phyloP scores from a whole-genome alignment of 106 monocot species.

The Dendrobium nobile region DNA sequence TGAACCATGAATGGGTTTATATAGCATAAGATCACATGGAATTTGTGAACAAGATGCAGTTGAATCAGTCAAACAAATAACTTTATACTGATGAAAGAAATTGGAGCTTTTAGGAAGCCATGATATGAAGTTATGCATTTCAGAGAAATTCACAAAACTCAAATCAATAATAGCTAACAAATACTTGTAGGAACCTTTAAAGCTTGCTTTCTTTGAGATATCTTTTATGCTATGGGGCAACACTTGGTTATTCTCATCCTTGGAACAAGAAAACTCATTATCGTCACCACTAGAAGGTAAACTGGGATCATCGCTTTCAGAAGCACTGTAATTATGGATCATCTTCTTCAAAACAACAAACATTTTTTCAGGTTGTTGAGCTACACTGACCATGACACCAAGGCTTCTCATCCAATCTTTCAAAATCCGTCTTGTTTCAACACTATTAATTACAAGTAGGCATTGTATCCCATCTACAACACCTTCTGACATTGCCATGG shows the following conservation, averaged over 20 bases:
- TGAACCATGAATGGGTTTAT: conserved; percentile 78
- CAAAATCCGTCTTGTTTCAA: conserved; percentile 51
- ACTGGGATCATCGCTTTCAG: conserved; percentile 14
- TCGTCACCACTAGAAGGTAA: conserved; percentile 1
- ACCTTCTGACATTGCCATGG: conserved; percentile 11
- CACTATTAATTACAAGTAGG: conserved; percentile 31
- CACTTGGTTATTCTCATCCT: conserved; percentile 10
- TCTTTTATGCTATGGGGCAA: conserved; percentile 17
- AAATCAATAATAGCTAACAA: conserved; percentile 54
- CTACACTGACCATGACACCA: conserved; percentile 43
- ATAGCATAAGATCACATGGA: conserved; percentile 40
- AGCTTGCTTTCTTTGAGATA: conserved; percentile 8
- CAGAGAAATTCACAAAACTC: conserved; percentile 17
- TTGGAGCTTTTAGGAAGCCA: conserved; percentile 12
- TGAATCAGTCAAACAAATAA: conserved; percentile 49
- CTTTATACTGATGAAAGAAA: conserved; percentile 24
- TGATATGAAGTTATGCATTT: conserved; percentile 19
- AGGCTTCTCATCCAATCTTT: conserved; percentile 54
- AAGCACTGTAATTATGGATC: not conserved
- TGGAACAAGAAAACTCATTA: conserved; percentile 3
- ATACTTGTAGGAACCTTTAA: not conserved
- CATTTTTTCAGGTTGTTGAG: conserved; percentile 28
- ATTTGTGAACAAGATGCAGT: conserved; percentile 19
- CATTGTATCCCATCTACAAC: conserved; percentile 18
- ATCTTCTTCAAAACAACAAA: conserved; percentile 31